Evolutionary conservation across 768 basidiomycete genomes (phyloP), one percentile per base, ranked within the genome.

Genomic region (Phylloporus arenicola): DNA sequence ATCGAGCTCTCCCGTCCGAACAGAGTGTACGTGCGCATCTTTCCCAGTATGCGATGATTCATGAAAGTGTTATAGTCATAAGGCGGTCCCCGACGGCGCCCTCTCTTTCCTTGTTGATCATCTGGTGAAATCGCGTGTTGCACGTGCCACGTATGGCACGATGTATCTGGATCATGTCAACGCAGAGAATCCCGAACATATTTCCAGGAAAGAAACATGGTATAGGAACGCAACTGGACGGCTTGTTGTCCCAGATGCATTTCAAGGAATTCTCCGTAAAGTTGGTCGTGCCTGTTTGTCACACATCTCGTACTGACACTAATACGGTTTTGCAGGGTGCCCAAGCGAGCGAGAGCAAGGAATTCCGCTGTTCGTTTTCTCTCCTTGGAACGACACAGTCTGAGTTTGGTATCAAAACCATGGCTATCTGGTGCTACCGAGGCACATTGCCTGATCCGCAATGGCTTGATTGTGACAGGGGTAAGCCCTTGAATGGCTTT

Each of bases 111-210:
- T 58, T 38, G 31, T 80, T 3, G 75, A 80, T 45, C 33, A 73
- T 50, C 68, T 72, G n/a, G 78, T 80, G 14, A 65, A 68, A 6
- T 65, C 67, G 6, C 72, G 79, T 8, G 68, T 77, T 3, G 65
- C 77, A 11, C 70, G 71, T 50, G 59, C 70, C 45, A 75, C 74
- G 0, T 80, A 76, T 25, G 79, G 79, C 7, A 89, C 73, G 76
- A 80, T 43, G 75, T 91, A 29, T 22, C 0, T 25, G 1, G 5
- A 3, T 30, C 7, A 3, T 1, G 52, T 45, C 4, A 29, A 61
- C 3, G n/a, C 12, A 20, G 8, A 43, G 3, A 5, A 60, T n/a
- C 37, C 29, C 0, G 55, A 60, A 1, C 59, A 60, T 34, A 4
- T 42, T 17, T 47, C 47, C 10, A 54, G 59, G 40, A 47, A 13